A percentile compares a stretch with the other conserved stretches of the same genome.
phyloP scores from a whole-genome alignment of 2,329 filamentous ascomycete species.

The Aspergillus sp. region DNA sequence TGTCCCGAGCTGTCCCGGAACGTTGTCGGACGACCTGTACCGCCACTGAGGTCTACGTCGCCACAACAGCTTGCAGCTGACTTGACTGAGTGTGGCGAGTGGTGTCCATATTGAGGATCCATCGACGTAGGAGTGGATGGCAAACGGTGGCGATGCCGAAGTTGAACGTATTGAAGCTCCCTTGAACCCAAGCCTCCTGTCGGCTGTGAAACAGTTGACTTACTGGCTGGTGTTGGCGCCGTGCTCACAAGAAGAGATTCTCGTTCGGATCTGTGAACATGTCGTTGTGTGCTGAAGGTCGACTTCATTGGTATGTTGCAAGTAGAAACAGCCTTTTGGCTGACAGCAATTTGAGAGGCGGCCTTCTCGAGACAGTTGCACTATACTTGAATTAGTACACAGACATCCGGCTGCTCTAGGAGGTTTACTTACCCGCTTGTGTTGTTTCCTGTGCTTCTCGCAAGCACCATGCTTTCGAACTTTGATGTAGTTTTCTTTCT shows the following conservation, averaged over 20 bases:
- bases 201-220: background rate
- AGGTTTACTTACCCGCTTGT: slow-evolving; percentile 40
- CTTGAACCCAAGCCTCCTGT: background rate
- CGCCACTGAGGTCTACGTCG: background rate
- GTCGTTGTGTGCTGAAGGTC: slow-evolving; percentile 8
- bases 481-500: slow-evolving; percentile 47
- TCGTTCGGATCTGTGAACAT: background rate
- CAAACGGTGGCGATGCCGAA: background rate
- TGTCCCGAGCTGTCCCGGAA: background rate
- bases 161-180: background rate
- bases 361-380: slow-evolving; percentile 45
- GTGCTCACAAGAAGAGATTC: background rate
- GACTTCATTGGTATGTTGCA: slow-evolving; percentile 3
- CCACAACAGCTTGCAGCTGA: background rate
- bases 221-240: background rate
- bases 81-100: background rate
- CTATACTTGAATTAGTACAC: slow-evolving; percentile 27
- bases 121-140: background rate
- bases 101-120: background rate
- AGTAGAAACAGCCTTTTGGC: slow-evolving; percentile 17
- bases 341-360: slow-evolving; percentile 22
- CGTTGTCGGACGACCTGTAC: too few relatives aligned
- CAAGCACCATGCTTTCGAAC: slow-evolving; percentile 46
- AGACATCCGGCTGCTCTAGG: background rate
- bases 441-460: slow-evolving; percentile 47